phyloP scores from a whole-genome alignment of 257 asterid species.

The Solanum raphanifolium region DNA sequence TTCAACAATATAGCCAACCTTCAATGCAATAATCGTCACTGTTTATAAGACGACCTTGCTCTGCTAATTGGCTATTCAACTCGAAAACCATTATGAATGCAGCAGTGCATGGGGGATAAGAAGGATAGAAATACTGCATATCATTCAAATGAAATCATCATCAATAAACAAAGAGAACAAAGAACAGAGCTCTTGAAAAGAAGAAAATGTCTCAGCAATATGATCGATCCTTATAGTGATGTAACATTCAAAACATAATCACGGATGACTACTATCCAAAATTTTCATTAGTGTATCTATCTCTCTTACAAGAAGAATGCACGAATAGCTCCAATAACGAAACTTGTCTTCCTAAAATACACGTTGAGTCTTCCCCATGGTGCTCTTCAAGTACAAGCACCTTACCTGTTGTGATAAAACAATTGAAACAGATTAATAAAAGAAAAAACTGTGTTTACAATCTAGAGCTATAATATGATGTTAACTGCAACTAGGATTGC shows the following conservation, averaged over 20 bases:
- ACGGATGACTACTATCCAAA: not conserved
- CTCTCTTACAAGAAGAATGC: not conserved
- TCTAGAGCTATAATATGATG: not conserved
- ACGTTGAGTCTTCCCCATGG: conserved; percentile 16
- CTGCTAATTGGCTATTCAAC: not conserved
- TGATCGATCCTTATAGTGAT: not conserved
- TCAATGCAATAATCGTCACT: not conserved
- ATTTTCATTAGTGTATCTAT: not conserved
- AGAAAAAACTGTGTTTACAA: not conserved
- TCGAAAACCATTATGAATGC: not conserved
- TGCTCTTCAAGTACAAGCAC: conserved; percentile 17
- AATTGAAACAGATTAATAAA: not conserved
- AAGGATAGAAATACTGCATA: not conserved
- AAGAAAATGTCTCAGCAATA: not conserved
- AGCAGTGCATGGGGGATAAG: not conserved
- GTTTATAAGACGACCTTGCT: not conserved
- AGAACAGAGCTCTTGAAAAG: not conserved
- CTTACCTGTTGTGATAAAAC: conserved; percentile 6
- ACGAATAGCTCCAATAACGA: not conserved
- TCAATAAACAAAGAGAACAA: not conserved
- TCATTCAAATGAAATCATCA: not conserved
- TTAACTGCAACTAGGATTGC: not conserved
- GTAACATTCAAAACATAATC: not conserved
- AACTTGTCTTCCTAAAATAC: not conserved
- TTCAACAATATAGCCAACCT: not conserved